Base-by-base conservation (phyloP, 305 asterid species). In the Solanum chacoense region DNA sequence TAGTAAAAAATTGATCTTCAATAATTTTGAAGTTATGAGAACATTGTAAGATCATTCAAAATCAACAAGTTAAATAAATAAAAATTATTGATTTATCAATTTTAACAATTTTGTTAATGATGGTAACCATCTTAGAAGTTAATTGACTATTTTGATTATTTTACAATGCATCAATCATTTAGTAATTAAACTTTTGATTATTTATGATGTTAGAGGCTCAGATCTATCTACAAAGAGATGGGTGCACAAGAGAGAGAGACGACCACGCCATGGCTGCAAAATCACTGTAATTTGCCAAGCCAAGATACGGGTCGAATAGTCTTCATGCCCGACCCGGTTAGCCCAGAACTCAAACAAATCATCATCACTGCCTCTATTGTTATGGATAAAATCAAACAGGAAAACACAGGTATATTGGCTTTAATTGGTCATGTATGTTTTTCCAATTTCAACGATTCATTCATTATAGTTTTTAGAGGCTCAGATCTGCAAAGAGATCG, bases 261-360 rank as follows among this genome's bases (percentile, higher is more conserved):
- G 16, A 37, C 59, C 84, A 40, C 18, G 72, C 73, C 88, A 73
- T 87, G 84, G 88, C 85, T 87, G 88, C 37, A 80, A 40, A 80
- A 24, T 11, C 55, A 34, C 71, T 9, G 28, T 22, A 8, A 55
- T 35, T 79, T 38, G 34, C 87, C 87, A 85, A 11, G 22, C 87
- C 72, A 67, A 63, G 50, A 59, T 84, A 67, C 45, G 36, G 18
- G 59, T 77, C 29, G 31, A 22, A n/a, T 76, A 36, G 1, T 22
- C 83, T 76, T 24, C 8, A 76, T 6, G 83, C 50, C 42, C 83
- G 1, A 34, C 77, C 5, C 28, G 31, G 16, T 76, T 37, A 76
- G 84, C 59, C 84, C 86, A 81, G 71, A 45, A 81, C 1, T 63
- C 28, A 4, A 50, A 45, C 4, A 29, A 26, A 20, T 24, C 12